A percentile compares a stretch with the other conserved stretches of the same genome.
Evolutionary conservation across 805 yeast genomes (phyloP).

Genomic region (Metschnikowia matae): DNA sequence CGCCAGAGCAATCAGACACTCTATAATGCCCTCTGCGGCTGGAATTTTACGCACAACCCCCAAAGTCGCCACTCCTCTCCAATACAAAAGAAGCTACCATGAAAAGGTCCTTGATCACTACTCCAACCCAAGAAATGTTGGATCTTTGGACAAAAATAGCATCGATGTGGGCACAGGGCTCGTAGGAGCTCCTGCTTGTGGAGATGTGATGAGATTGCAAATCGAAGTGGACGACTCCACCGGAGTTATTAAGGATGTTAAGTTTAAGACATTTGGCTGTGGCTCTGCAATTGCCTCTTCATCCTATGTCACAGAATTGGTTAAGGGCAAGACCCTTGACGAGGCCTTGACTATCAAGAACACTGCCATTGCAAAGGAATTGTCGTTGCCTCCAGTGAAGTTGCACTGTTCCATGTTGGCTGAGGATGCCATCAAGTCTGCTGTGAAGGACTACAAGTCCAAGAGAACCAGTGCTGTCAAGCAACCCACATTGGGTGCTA

Average conservation of each 20-base stretch:
- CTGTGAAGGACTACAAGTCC: conserved; percentile 88
- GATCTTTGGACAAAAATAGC: conserved; percentile 76
- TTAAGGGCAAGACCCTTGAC: conserved; percentile 89
- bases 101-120: conserved; percentile 95
- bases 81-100: conserved; percentile 53
- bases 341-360: conserved; percentile 92
- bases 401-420: conserved; percentile 98
- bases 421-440: conserved; percentile 97
- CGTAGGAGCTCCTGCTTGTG: conserved; percentile 99
- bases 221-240: conserved; percentile 87
- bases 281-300: conserved; percentile 97
- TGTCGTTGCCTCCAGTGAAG: conserved; percentile 94
- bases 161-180: conserved; percentile 89
- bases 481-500: conserved; percentile 54
- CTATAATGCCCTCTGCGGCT: conserved; percentile 6
- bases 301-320: conserved; percentile 91
- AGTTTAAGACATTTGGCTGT: conserved; percentile 98
- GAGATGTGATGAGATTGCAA: conserved; percentile 97
- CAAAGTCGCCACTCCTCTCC: not conserved
- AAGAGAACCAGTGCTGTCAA: conserved; percentile 52
- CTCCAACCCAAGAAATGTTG: conserved; percentile 95
- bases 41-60: conserved; percentile 9
- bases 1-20: conserved; percentile 10
- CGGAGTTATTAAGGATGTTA: conserved; percentile 90
- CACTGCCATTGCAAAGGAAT: conserved; percentile 90